These are phyloP conservation scores for Pseudopediastrum boryanum DNA, from an alignment of 139 green algal species.

Conservation along the genomic window DNA sequence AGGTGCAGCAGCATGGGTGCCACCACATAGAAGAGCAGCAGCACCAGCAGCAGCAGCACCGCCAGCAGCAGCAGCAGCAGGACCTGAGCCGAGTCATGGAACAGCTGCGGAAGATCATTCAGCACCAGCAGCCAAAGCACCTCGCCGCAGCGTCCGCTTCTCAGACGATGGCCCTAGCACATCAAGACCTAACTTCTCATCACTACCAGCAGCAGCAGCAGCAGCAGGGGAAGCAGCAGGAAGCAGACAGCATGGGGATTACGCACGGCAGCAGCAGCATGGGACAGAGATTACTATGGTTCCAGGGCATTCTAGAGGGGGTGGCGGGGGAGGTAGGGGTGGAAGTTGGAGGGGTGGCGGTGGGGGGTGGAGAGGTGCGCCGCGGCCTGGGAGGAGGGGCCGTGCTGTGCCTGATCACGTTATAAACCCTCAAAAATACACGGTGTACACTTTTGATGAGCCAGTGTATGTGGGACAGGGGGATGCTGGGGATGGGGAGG, in stretches of 20 bases:
- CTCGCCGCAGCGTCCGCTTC: neutral
- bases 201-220: conserved; percentile 25
- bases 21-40: neutral
- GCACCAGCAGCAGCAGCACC: neutral
- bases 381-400: conserved; percentile 15
- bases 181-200: neutral
- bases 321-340: conserved; percentile 1
- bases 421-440: conserved; percentile 43
- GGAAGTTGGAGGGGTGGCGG: conserved; percentile 1
- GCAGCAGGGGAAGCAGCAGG: neutral
- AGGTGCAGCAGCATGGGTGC: neutral
- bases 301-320: neutral
- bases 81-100: neutral
- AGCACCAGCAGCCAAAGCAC: conserved; percentile 5
- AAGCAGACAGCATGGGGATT: neutral
- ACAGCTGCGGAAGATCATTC: neutral
- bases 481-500: neutral
- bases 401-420: conserved; percentile 44
- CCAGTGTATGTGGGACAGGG: conserved; percentile 36
- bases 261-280: conserved; percentile 1
- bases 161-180: neutral
- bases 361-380: neutral
- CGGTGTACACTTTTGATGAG: conserved; percentile 40
- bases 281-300: neutral
- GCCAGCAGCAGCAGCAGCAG: neutral